These are phyloP conservation scores for Cylindrodendrum hubeiense DNA, from an alignment of 2,329 filamentous ascomycete species.

Conservation along the genomic window DNA sequence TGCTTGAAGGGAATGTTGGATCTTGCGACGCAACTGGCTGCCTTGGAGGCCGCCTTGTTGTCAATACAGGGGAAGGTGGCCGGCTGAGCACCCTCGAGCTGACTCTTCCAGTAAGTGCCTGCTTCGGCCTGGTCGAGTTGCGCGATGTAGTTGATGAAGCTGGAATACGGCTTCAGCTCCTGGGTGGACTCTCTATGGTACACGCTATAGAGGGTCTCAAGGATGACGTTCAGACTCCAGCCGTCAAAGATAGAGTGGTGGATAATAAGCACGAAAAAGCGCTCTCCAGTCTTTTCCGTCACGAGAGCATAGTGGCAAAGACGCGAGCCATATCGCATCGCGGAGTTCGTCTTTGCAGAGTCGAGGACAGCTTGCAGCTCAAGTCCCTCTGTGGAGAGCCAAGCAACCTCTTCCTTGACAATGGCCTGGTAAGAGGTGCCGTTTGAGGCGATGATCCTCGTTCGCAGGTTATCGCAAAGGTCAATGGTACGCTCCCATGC, in stretches of 20 bases:
- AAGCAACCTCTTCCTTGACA: not conserved
- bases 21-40: constrained; percentile 56
- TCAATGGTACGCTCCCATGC: constrained; percentile 7
- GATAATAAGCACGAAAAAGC: constrained; percentile 8
- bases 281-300: not conserved
- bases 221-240: constrained; percentile 10
- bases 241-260: constrained; percentile 13
- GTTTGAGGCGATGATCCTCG: not conserved
- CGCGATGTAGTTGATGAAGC: constrained; percentile 5
- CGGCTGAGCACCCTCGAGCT: constrained; percentile 43
- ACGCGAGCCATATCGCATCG: constrained; percentile 6
- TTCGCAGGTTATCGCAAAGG: constrained; percentile 1
- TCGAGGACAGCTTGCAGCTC: not conserved
- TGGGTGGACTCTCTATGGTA: constrained; percentile 3
- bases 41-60: constrained; percentile 56
- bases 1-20: not conserved
- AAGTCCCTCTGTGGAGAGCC: not conserved
- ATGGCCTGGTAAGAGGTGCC: not conserved
- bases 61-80: constrained; percentile 50
- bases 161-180: not conserved
- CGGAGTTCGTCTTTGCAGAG: constrained; percentile 12
- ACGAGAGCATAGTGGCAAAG: constrained; percentile 8
- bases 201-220: not conserved
- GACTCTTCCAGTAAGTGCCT: not conserved
- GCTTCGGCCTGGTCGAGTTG: not conserved